A percentile compares a stretch with the other conserved stretches of the same genome.
Evolutionary conservation across 78 protist genomes (phyloP).

Genomic region (Fonticula alba): DNA sequence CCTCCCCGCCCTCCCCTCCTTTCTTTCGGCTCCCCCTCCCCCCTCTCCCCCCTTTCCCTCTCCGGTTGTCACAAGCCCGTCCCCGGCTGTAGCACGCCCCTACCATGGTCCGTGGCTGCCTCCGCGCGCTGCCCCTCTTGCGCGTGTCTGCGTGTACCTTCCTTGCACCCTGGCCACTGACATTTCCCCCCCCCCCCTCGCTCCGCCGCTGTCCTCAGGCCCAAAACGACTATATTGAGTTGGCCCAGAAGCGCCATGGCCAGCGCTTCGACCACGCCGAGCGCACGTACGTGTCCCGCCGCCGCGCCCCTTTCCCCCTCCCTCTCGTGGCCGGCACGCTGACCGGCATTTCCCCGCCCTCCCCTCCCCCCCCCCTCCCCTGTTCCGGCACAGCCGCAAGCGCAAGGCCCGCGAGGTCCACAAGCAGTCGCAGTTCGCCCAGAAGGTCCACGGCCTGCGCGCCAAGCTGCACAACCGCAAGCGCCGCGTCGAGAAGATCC

Average conservation of each 20-base stretch:
- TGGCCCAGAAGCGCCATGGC: constrained; percentile 83
- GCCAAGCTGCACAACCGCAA: constrained; percentile 81
- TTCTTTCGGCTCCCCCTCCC: too few relatives aligned
- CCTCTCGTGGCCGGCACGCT: background rate
- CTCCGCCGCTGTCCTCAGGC: too few relatives aligned
- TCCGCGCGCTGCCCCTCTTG: too few relatives aligned
- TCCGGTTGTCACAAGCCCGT: too few relatives aligned
- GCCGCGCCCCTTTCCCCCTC: background rate
- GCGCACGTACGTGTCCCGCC: constrained; percentile 31
- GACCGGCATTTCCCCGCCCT: background rate
- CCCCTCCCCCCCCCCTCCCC: background rate
- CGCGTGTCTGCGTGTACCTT: too few relatives aligned
- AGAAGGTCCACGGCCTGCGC: constrained; percentile 69
- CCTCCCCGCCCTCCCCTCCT: too few relatives aligned
- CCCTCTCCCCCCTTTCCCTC: too few relatives aligned
- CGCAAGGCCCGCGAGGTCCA: constrained; percentile 75
- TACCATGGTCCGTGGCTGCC: too few relatives aligned
- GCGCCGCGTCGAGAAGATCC: constrained; percentile 85
- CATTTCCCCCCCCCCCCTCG: too few relatives aligned
- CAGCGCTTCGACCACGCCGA: constrained; percentile 75
- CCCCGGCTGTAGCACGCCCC: too few relatives aligned
- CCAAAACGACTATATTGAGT: constrained; percentile 86
- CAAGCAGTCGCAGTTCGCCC: constrained; percentile 53
- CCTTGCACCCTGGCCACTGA: too few relatives aligned
- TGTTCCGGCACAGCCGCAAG: constrained; percentile 55